Evolutionary conservation across 305 asterid genomes (phyloP).

Genomic region (Euphrasia arctica): DNA sequence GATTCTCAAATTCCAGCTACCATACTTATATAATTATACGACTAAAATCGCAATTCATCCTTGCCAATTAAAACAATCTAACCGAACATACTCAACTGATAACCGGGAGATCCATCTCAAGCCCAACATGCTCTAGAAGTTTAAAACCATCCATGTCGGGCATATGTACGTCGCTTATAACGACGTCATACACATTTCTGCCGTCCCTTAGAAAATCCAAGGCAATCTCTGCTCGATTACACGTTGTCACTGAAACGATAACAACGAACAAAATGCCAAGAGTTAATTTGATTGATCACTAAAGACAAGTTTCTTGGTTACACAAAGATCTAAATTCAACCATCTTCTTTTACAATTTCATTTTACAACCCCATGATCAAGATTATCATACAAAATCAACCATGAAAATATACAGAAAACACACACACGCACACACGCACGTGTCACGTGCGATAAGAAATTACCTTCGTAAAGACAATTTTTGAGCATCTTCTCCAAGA

Average conservation of each 20-base stretch:
- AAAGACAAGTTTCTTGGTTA: not conserved
- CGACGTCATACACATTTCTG: not conserved
- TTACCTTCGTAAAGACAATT: not conserved
- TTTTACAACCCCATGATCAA: not conserved
- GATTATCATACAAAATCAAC: not conserved
- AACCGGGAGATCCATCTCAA: constrained; percentile 5
- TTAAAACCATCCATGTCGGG: constrained; percentile 5
- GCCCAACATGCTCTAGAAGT: constrained; percentile 9
- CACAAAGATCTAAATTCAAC: not conserved
- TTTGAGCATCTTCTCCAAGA: constrained; percentile 12
- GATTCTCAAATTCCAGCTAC: too few relatives aligned
- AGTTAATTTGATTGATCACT: not conserved
- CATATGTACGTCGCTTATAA: constrained; percentile 9
- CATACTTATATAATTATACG: not conserved
- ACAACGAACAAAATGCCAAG: not conserved
- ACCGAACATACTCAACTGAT: constrained; percentile 3
- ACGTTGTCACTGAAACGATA: not conserved
- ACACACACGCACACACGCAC: not conserved
- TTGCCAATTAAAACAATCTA: not conserved
- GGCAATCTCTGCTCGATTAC: constrained; percentile 6
- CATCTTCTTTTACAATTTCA: not conserved
- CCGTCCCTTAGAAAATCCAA: not conserved
- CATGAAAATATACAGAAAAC: not conserved
- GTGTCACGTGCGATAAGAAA: not conserved
- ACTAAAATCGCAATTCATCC: not conserved